Conservation (phyloP, 306 rosid genomes). For the Gynostemma pentaphyllum region DNA sequence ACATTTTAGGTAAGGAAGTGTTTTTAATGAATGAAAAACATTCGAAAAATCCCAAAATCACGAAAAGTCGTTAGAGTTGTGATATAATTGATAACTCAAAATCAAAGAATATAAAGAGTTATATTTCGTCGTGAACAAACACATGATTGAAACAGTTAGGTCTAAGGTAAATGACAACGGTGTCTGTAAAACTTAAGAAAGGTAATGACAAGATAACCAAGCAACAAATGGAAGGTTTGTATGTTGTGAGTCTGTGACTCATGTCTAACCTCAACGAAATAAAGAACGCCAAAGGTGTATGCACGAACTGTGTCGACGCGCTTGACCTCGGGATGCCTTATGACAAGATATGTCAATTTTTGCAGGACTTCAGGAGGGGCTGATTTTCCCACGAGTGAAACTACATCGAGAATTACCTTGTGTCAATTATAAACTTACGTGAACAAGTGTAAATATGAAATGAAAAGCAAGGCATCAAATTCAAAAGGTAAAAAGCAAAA, state of each 20-base stretch:
- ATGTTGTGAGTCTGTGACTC: too few species aligned
- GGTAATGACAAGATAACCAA: neutral
- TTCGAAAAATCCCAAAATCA: too few species aligned
- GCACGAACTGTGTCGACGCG: constrained; percentile 94
- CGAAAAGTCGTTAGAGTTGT: too few species aligned
- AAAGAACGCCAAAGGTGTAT: constrained; percentile 90
- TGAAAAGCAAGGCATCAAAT: neutral
- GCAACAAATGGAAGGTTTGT: neutral
- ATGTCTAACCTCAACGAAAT: constrained; percentile 95
- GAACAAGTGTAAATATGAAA: neutral
- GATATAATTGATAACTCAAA: too few species aligned
- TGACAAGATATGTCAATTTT: constrained; percentile 69
- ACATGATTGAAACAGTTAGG: too few species aligned
- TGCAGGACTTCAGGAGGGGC: constrained; percentile 89
- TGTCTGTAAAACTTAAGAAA: neutral
- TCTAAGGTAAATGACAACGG: neutral
- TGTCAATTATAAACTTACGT: neutral
- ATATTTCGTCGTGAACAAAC: too few species aligned
- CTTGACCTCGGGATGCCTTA: constrained; percentile 59
- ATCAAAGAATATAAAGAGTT: too few species aligned
- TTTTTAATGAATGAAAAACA: too few species aligned
- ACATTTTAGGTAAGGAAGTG: too few species aligned
- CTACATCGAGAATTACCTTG: constrained; percentile 24
- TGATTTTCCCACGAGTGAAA: constrained; percentile 80
- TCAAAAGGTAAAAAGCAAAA: neutral